Evolutionary conservation across 2,329 filamentous ascomycete species (phyloP).

Genomic region (Penicillium polonicum): DNA sequence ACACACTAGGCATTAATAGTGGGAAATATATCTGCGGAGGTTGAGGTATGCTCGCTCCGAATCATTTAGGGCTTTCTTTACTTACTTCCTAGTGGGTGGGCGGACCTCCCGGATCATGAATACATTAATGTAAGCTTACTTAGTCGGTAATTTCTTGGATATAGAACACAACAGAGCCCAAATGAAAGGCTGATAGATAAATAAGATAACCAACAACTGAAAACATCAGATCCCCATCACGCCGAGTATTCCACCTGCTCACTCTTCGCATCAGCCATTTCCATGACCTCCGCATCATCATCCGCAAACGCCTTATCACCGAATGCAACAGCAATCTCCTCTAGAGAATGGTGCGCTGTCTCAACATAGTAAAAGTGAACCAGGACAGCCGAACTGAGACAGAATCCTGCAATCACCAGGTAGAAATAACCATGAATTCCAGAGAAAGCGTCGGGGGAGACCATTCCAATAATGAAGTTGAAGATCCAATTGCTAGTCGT

Average conservation of each 20-base stretch:
- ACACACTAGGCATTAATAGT: too few relatives aligned
- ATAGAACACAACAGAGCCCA: not conserved
- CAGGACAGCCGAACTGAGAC: constrained; percentile 38
- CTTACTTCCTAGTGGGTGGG: not conserved
- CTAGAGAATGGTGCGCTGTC: constrained; percentile 36
- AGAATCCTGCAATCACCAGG: constrained; percentile 44
- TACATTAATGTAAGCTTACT: too few relatives aligned
- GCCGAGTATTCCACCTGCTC: constrained; percentile 7
- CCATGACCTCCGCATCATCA: constrained; percentile 15
- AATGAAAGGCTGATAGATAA: not conserved
- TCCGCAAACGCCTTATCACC: constrained; percentile 42
- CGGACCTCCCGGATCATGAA: not conserved
- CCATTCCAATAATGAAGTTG: constrained; percentile 38
- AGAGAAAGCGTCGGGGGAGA: constrained; percentile 44
- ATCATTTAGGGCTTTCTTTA: not conserved
- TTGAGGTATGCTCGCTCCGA: not conserved
- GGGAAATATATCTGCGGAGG: not conserved
- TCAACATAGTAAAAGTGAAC: constrained; percentile 46
- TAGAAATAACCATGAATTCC: constrained; percentile 47
- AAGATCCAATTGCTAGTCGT: constrained; percentile 50
- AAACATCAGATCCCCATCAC: not conserved
- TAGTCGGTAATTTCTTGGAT: not conserved
- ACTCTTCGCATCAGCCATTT: constrained; percentile 6
- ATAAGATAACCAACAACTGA: not conserved
- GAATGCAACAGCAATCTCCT: constrained; percentile 43